Percentiles rank a stretch among this genome's conserved stretches.
Evolutionary conservation across 768 basidiomycete genomes (phyloP).

Genomic region (Scleroderma citrinum): DNA sequence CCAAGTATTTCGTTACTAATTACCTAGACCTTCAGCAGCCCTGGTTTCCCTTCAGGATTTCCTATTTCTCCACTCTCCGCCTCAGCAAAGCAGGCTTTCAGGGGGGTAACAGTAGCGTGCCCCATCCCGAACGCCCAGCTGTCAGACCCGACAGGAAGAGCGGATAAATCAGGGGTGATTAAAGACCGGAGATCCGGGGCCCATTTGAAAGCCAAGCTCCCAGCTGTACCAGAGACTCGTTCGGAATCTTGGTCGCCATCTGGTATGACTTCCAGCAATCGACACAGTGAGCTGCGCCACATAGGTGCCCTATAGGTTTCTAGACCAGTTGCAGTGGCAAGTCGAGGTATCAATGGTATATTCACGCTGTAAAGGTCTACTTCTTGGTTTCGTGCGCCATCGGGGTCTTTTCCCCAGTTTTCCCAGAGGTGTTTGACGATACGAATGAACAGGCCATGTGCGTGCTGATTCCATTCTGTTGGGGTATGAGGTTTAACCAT

Average conservation of each 20-base stretch:
- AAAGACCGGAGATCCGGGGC: slow-evolving; percentile 65
- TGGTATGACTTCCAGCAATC: slow-evolving; percentile 58
- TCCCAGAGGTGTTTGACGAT: slow-evolving; percentile 74
- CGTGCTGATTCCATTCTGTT: slow-evolving; percentile 52
- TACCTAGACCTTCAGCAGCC: slow-evolving; percentile 52
- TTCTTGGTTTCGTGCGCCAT: slow-evolving; percentile 51
- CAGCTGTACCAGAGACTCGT: slow-evolving; percentile 35
- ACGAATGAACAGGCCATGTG: slow-evolving; percentile 58
- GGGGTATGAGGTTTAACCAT: slow-evolving; percentile 69
- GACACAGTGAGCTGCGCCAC: slow-evolving; percentile 82
- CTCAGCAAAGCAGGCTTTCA: slow-evolving; percentile 72
- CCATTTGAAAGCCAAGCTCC: slow-evolving; percentile 65
- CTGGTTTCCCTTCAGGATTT: slow-evolving; percentile 38
- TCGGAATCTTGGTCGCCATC: slow-evolving; percentile 24
- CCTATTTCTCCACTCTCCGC: slow-evolving; percentile 12
- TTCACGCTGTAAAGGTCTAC: slow-evolving; percentile 86
- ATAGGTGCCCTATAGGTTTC: slow-evolving; percentile 75
- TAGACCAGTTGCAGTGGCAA: slow-evolving; percentile 54
- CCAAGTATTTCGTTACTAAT: no score
- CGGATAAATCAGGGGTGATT: slow-evolving; percentile 50
- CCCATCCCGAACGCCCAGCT: slow-evolving; percentile 73
- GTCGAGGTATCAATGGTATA: slow-evolving; percentile 70
- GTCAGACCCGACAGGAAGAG: slow-evolving; percentile 74
- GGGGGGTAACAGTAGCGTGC: slow-evolving; percentile 70
- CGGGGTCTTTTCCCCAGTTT: slow-evolving; percentile 75